These are phyloP conservation scores for Phytomonas sp. DNA, from an alignment of 208 protist species.

Conservation along the genomic window DNA sequence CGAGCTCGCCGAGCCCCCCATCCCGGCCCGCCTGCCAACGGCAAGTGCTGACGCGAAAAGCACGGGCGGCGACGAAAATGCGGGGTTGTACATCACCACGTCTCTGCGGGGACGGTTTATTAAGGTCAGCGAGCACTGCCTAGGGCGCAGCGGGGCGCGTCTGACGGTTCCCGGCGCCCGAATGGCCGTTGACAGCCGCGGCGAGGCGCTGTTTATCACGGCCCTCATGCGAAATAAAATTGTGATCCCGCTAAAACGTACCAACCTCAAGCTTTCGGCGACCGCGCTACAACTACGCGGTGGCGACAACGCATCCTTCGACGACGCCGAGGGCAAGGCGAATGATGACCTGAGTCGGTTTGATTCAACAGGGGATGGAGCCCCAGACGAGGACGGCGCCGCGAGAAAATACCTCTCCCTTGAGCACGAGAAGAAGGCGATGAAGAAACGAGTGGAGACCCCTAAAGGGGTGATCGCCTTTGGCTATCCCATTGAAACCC, in stretches of 20 bases:
- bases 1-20: slow-evolving; percentile 54
- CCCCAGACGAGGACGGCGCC: slow-evolving; percentile 14
- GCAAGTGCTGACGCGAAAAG: slow-evolving; percentile 3
- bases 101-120: slow-evolving; percentile 82
- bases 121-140: slow-evolving; percentile 93
- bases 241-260: slow-evolving; percentile 48
- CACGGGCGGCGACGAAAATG: slow-evolving; percentile 15
- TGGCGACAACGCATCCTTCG: slow-evolving; percentile 16
- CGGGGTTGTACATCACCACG: slow-evolving; percentile 22
- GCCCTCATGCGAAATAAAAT: slow-evolving; percentile 65
- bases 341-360: slow-evolving; percentile 16
- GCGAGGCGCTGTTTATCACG: slow-evolving; percentile 94
- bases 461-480: slow-evolving; percentile 46
- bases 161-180: slow-evolving; percentile 93
- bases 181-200: slow-evolving; percentile 92
- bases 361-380: slow-evolving; percentile 3
- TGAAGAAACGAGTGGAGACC: slow-evolving; percentile 4
- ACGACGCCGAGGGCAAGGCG: slow-evolving; percentile 8
- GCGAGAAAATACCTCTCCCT: slow-evolving; percentile 8
- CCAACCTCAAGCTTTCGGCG: slow-evolving; percentile 8
- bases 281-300: slow-evolving; percentile 5
- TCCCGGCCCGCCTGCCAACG: slow-evolving; percentile 22
- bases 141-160: slow-evolving; percentile 94
- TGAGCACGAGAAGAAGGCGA: slow-evolving; percentile 13
- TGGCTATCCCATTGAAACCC: slow-evolving; percentile 55